A percentile compares a stretch with the other conserved stretches of the same genome.
These are phyloP conservation scores for Chlamydomonas applanata DNA, from an alignment of 139 green algal species.

Conservation along the genomic window DNA sequence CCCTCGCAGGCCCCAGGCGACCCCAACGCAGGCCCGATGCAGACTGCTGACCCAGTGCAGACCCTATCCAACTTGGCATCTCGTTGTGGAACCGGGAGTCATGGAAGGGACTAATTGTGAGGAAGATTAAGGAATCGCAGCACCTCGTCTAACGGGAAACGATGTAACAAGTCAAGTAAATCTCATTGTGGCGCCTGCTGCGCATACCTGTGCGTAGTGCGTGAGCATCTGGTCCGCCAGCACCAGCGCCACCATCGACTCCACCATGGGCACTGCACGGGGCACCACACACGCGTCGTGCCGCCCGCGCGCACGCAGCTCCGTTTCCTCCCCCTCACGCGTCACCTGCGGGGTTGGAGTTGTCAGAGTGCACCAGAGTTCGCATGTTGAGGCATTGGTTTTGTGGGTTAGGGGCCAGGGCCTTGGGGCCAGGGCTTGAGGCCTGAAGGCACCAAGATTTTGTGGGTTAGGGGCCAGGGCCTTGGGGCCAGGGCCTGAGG, in stretches of 20 bases:
- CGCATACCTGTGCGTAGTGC: slow-evolving; percentile 16
- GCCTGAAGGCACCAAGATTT: too few species aligned
- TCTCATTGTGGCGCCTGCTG: not conserved
- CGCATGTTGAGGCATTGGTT: too few species aligned
- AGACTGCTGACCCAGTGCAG: not conserved
- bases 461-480: too few species aligned
- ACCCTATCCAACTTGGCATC: not conserved
- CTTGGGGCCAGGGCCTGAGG: too few species aligned
- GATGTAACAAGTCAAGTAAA: not conserved
- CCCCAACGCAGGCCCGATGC: too few species aligned
- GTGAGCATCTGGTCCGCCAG: slow-evolving; percentile 94
- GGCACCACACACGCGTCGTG: slow-evolving; percentile 98
- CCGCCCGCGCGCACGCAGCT: slow-evolving; percentile 86
- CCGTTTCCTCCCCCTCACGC: slow-evolving; percentile 57
- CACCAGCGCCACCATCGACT: slow-evolving; percentile 95
- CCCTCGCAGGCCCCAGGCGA: too few species aligned
- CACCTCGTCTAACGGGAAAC: too few species aligned
- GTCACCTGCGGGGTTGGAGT: slow-evolving; percentile 31
- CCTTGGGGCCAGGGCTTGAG: too few species aligned
- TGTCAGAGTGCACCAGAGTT: too few species aligned
- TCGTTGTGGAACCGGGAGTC: too few species aligned
- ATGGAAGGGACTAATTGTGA: not conserved
- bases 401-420: too few species aligned
- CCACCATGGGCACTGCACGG: slow-evolving; percentile 97
- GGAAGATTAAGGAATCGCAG: not conserved